Percentiles rank a stretch among this genome's conserved stretches.
Evolutionary conservation across 345 rosid genomes (phyloP).

Genomic region (Turnera subulata): DNA sequence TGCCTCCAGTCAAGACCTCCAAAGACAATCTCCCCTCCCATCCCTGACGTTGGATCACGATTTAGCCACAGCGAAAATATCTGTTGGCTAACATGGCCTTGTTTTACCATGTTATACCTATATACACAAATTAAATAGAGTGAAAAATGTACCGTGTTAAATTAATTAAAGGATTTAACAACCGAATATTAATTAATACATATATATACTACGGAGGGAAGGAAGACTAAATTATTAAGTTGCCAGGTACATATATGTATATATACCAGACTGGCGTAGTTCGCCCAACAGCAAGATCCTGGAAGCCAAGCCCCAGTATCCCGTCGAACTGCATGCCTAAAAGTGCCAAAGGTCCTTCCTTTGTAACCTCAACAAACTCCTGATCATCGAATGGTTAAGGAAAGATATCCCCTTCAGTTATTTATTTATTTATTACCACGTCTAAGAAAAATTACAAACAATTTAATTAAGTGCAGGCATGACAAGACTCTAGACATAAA

Average conservation of each 20-base stretch:
- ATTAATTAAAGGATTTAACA: too few species aligned
- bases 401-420: background rate
- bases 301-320: constrained; percentile 27
- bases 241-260: background rate
- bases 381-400: constrained; percentile 13
- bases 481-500: constrained; percentile 4
- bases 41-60: constrained; percentile 27
- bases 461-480: background rate
- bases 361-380: constrained; percentile 56
- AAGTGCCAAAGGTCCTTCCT: constrained; percentile 41
- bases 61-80: constrained; percentile 57
- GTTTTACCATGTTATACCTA: constrained; percentile 54
- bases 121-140: background rate
- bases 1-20: constrained; percentile 57
- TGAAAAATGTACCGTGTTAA: too few species aligned
- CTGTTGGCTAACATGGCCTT: constrained; percentile 41
- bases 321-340: constrained; percentile 45
- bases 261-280: constrained; percentile 52
- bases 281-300: constrained; percentile 27
- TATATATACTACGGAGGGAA: too few species aligned
- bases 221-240: too few species aligned
- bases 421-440: too few species aligned
- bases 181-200: too few species aligned
- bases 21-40: constrained; percentile 48
- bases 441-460: too few species aligned